These are phyloP conservation scores for Gonapodya prolifera DNA, from an alignment of 192 early-diverging fungal species.

Conservation along the genomic window DNA sequence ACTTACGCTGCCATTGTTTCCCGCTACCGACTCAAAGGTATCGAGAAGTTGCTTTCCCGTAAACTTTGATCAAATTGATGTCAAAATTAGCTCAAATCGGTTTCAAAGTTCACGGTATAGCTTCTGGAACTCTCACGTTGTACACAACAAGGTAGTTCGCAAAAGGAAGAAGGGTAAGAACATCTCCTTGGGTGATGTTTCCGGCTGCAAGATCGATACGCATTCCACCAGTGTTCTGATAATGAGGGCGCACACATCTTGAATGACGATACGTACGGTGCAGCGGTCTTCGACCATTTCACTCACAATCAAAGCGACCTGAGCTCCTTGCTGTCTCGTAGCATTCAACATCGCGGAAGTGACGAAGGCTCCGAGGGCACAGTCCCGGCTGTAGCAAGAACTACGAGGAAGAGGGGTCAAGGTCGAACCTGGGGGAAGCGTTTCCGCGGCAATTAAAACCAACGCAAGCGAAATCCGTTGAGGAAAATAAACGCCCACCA, in stretches of 20 bases:
- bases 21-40: constrained; percentile 32
- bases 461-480: constrained; percentile 26
- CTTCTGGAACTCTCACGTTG: no score
- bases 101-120: no score
- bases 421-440: background rate
- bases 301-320: no score
- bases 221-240: constrained; percentile 52
- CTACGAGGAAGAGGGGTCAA: background rate
- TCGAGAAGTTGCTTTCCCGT: constrained; percentile 36
- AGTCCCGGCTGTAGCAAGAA: constrained; percentile 15
- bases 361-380: constrained; percentile 50
- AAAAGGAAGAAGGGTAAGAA: constrained; percentile 50
- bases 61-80: constrained; percentile 24
- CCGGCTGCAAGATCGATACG: constrained; percentile 37
- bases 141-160: constrained; percentile 44
- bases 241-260: constrained; percentile 24
- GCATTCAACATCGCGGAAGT: constrained; percentile 55
- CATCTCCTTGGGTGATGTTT: constrained; percentile 36
- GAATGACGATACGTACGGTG: no score
- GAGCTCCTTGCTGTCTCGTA: no score
- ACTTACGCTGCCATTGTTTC: no score
- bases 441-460: constrained; percentile 19
- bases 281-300: no score
- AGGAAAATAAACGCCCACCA: constrained; percentile 23
- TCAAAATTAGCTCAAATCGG: no score